Evolutionary conservation across 768 basidiomycete species (phyloP).

Genomic region (Cystobasidium ongulense): DNA sequence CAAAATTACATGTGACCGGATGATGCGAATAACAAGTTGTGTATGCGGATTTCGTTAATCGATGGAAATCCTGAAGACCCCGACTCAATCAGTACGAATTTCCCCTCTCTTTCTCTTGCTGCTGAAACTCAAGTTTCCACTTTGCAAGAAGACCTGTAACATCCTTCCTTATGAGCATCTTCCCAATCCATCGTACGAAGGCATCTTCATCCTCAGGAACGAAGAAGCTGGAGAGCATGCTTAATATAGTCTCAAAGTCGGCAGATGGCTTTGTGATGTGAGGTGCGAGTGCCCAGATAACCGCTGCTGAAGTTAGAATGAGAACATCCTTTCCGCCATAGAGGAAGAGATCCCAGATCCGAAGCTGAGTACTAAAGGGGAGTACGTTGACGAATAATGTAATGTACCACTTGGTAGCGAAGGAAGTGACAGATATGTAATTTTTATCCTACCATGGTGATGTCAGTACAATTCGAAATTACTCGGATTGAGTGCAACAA

Average conservation of each 20-base stretch:
- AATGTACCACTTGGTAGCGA: conserved; percentile 99
- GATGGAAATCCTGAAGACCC: too few relatives aligned
- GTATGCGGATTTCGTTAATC: too few relatives aligned
- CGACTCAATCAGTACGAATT: neutral
- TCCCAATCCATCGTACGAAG: conserved; percentile 71
- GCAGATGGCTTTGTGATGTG: conserved; percentile 71
- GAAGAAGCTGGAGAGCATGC: conserved; percentile 85
- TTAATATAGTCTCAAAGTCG: conserved; percentile 81
- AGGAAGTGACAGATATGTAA: conserved; percentile 83
- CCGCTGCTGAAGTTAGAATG: conserved; percentile 70
- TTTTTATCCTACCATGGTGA: conserved; percentile 55
- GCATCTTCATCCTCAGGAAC: conserved; percentile 81
- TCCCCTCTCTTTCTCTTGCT: neutral
- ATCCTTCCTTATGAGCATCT: conserved; percentile 49
- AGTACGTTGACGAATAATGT: conserved; percentile 85
- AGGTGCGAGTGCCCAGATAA: conserved; percentile 89
- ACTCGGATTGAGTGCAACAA: neutral
- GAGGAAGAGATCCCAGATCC: conserved; percentile 89
- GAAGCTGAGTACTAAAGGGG: conserved; percentile 85
- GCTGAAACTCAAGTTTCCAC: neutral
- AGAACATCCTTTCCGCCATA: conserved; percentile 85
- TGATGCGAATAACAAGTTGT: too few relatives aligned
- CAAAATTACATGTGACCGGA: too few relatives aligned
- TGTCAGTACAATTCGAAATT: neutral
- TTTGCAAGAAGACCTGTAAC: neutral